Percentiles rank a stretch among this genome's conserved stretches.
These are phyloP conservation scores for Fusarium poae DNA, from an alignment of 2,329 filamentous ascomycete genomes.

Conservation along the genomic window DNA sequence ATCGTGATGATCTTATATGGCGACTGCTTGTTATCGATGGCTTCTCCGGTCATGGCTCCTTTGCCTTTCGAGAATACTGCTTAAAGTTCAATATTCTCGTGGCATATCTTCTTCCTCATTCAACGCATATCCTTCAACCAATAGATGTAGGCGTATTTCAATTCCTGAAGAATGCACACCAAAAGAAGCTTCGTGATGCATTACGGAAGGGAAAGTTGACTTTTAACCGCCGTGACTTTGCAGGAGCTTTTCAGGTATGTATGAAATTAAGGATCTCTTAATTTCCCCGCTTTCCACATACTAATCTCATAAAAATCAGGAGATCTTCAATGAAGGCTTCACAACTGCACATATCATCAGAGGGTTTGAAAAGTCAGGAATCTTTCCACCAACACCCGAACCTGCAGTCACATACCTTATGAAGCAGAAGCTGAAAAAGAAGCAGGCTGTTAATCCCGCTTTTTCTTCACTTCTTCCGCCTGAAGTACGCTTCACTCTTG, in stretches of 20 bases:
- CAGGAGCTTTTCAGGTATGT: no score
- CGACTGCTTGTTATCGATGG: neutral
- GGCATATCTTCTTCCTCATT: conserved; percentile 1
- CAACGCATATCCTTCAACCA: conserved; percentile 9
- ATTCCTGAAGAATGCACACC: neutral
- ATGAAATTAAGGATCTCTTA: no score
- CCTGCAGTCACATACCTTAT: no score
- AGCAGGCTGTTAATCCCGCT: no score
- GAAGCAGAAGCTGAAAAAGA: no score
- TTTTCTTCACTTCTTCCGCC: no score
- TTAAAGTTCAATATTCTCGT: conserved; percentile 12
- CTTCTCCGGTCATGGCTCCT: conserved; percentile 1
- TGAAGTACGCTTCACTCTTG: no score
- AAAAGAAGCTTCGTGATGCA: neutral
- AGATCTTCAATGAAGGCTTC: neutral
- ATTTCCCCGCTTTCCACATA: no score
- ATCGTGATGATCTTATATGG: neutral
- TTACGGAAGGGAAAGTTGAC: neutral
- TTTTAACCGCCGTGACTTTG: no score
- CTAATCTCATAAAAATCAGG: neutral
- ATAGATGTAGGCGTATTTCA: neutral
- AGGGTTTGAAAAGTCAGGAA: neutral
- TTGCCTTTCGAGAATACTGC: conserved; percentile 6
- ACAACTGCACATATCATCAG: neutral
- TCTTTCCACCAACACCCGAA: neutral